Conservation (phyloP, 2,329 filamentous ascomycete species). For the Paracoccidioides brasiliensis region DNA sequence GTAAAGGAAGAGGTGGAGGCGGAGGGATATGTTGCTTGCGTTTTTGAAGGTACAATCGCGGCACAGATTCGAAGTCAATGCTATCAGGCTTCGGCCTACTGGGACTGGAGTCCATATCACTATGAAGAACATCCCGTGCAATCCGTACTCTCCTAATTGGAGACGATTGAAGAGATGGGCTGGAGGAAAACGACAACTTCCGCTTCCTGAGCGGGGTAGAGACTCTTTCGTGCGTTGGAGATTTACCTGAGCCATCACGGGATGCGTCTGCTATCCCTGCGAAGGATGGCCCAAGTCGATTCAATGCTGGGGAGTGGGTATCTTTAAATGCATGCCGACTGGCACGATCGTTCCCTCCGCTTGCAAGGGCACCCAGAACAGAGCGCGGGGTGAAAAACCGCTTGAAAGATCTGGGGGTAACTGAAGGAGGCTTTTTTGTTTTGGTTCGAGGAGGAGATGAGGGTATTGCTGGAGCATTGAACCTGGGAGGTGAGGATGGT, state of each 20-base stretch:
- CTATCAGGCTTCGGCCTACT: constrained; percentile 15
- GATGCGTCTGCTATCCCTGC: constrained; percentile 24
- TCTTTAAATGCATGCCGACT: constrained; percentile 34
- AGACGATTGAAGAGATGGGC: constrained; percentile 38
- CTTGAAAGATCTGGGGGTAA: constrained; percentile 39
- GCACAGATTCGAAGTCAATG: constrained; percentile 13
- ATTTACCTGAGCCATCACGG: constrained; percentile 16
- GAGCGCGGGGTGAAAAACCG: constrained; percentile 39
- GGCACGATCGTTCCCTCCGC: constrained; percentile 24
- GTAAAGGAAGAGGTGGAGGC: constrained; percentile 21
- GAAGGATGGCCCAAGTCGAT: constrained; percentile 31
- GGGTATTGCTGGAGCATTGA: constrained; percentile 20
- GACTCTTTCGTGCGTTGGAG: constrained; percentile 19
- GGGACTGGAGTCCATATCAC: constrained; percentile 13
- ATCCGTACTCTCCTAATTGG: constrained; percentile 32
- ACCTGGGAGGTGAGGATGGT: constrained; percentile 11
- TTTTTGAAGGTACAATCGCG: constrained; percentile 10
- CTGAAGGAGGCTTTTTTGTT: constrained; percentile 33
- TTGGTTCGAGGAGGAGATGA: constrained; percentile 33
- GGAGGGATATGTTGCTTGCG: constrained; percentile 8
- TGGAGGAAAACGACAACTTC: constrained; percentile 33
- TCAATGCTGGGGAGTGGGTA: constrained; percentile 31
- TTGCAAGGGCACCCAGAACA: constrained; percentile 23
- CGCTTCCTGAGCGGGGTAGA: constrained; percentile 33
- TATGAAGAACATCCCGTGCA: constrained; percentile 18